Evolutionary conservation across 257 asterid genomes (phyloP), one percentile per base, ranked within the genome.

Genomic region (Ligustrum vulgare): DNA sequence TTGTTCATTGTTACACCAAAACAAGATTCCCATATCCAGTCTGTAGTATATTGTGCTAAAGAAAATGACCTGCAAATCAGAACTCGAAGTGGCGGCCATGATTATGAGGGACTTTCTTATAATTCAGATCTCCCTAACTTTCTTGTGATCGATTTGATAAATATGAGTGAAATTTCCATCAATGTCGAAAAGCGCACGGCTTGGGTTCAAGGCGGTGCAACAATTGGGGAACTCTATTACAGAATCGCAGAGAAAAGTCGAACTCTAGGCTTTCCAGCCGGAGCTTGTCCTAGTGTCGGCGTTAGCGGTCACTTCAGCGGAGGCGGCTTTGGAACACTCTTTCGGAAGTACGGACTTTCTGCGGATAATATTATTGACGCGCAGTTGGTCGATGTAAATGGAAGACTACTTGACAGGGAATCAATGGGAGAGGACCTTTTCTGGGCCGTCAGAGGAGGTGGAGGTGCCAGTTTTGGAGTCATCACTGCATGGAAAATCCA

Each of bases 361-460:
- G 86, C 80, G 0, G 88, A 84, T 32, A 63, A 84, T 37, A 45
- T 84, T 2, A 71, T 84, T 2, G 86, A 84, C 43, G 88, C 85
- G 1, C 68, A 69, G 0, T 8, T 80, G 20, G 49, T 80, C 15
- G 81, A 84, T 10, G 87, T 56, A 10, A 43, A 73, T 1, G 87
- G 87, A 2, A 81, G 69, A 5, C 78, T 78, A 7, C 80, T 81
- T 0, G 72, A 84, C 36, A 5, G 37, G 37, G 16, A 75, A 67
- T 69, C 82, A 15, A 84, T 81, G 87, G 85, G 85, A 0, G 84
- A 80, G n/a, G 82, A 71, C 8, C 74, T 80, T 35, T 83, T 78
- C 75, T 83, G 83, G 84, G 84, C 84, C 3, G 78, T 77, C 9
- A 60, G 83, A 47, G 87, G 84, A 1, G 87, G 85, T 2, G 83